Base-by-base conservation (phyloP, 257 asterid genomes). In the Anisodus acutangulus region DNA sequence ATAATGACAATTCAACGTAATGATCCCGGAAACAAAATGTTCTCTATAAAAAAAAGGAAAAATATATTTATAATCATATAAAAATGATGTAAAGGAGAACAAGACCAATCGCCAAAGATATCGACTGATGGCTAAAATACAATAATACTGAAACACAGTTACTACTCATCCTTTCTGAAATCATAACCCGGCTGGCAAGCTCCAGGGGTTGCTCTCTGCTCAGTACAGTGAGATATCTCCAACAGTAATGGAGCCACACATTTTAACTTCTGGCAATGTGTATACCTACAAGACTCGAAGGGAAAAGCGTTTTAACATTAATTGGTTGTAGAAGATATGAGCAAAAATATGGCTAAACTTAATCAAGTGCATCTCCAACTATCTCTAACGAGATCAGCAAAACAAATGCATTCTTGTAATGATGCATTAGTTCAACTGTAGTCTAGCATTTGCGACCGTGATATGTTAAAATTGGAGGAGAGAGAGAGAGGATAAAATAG, bases 71-170 rank as follows among this genome's bases (percentile, higher is more conserved):
- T 76, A 16, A 53, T 51, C 47, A 26, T 15, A 26, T 53, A 26
- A 76, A 51, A 15, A 76, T 22, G 17, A 51, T 76, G 12, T 51
- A 26, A 12, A 37, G 17, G 47, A 76, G 10, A 51, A 53, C 22
- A 26, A 12, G 79, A 49, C 19, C 16, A 54, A 49, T 10, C 11
- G 60, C 62, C 81, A 76, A 76, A 26, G 45, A 74, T 51, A 51
- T 76, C 63, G 9, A 76, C 81, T 76, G 64, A 26, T 76, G 81
- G n/a, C 45, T 53, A 76, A 76, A 76, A 76, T 76, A 76, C 81
- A 76, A 53, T 76, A 76, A 76, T 76, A 76, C 13, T 31, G 64
- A 53, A 76, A 49, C 64, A 51, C 81, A 76, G 26, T 51, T 51
- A 22, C 81, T 51, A 22, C 0, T 72, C 60, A 51, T 22, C 59